These are phyloP conservation scores for Cystofilobasidium bisporidii DNA, from an alignment of 768 basidiomycete genomes.

Conservation along the genomic window DNA sequence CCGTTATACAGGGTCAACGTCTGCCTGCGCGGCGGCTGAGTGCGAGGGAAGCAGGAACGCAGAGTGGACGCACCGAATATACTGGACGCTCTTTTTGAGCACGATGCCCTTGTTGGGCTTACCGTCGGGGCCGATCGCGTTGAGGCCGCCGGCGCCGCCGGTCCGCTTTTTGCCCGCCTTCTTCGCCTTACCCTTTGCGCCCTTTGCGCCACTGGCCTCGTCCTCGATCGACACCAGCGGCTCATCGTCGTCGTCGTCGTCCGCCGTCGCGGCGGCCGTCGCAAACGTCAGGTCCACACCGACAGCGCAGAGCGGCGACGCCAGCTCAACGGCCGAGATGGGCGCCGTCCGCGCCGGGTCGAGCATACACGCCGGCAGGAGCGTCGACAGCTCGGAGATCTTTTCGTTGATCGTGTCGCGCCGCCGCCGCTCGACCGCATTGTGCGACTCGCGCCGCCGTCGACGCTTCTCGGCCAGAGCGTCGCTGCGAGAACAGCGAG, in stretches of 20 bases:
- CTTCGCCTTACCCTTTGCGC: conserved; percentile 3
- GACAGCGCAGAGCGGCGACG: background rate
- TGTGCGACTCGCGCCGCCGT: conserved; percentile 73
- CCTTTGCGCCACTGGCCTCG: background rate
- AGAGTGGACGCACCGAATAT: conserved; percentile 43
- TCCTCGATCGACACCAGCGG: conserved; percentile 38
- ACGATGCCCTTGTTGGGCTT: conserved; percentile 97
- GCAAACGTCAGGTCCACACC: background rate
- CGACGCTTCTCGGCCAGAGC: conserved; percentile 74
- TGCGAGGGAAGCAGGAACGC: no score
- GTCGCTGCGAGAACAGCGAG: conserved; percentile 36
- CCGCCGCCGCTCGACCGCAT: conserved; percentile 77
- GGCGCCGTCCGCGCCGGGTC: conserved; percentile 7
- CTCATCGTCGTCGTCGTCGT: conserved; percentile 32
- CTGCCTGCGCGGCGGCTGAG: no score
- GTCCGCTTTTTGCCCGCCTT: conserved; percentile 18
- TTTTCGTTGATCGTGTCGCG: conserved; percentile 94
- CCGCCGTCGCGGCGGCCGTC: background rate
- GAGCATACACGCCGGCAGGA: conserved; percentile 51
- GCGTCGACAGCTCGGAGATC: conserved; percentile 75
- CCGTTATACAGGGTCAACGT: no score
- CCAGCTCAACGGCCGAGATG: background rate
- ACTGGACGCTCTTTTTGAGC: conserved; percentile 68
- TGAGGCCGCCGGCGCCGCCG: conserved; percentile 8
- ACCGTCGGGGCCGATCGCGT: conserved; percentile 40